These are phyloP conservation scores for Hanseniaspora nectarophila DNA, from an alignment of 805 yeast genomes.

Conservation along the genomic window DNA sequence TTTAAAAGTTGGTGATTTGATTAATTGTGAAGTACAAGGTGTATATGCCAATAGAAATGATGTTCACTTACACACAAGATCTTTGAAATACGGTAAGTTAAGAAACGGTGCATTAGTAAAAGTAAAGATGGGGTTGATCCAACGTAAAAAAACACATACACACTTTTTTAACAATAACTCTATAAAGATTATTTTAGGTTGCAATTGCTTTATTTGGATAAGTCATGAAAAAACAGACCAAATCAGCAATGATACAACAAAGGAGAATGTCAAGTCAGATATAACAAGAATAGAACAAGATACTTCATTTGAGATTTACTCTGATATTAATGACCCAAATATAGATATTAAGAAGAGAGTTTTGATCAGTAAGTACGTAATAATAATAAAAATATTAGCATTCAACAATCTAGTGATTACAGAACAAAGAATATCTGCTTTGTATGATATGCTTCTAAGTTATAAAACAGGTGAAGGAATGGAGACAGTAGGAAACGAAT, in stretches of 20 bases:
- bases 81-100: slow-evolving; percentile 86
- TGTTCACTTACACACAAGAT: slow-evolving; percentile 79
- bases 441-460: slow-evolving; percentile 53
- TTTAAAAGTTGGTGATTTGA: slow-evolving; percentile 86
- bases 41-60: slow-evolving; percentile 84
- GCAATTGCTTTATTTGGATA: slow-evolving; percentile 90
- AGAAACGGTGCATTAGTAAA: slow-evolving; percentile 76
- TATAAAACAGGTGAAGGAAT: slow-evolving; percentile 14
- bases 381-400: slow-evolving; percentile 73
- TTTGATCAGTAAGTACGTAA: slow-evolving; percentile 73
- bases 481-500: neutral
- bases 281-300: slow-evolving; percentile 86
- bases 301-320: slow-evolving; percentile 87
- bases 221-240: slow-evolving; percentile 46
- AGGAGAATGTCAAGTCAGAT: slow-evolving; percentile 16
- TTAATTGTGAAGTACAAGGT: slow-evolving; percentile 92
- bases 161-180: slow-evolving; percentile 80
- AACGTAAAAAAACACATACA: slow-evolving; percentile 78
- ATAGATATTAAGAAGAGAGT: slow-evolving; percentile 51
- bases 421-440: slow-evolving; percentile 63
- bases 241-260: slow-evolving; percentile 23
- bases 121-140: slow-evolving; percentile 72
- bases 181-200: slow-evolving; percentile 79
- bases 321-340: slow-evolving; percentile 68
- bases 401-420: slow-evolving; percentile 77